Evolutionary conservation across 176 grass and related monocot genomes (phyloP), one percentile per base, ranked within the genome.

Genomic region (Triticum dicoccoides): DNA sequence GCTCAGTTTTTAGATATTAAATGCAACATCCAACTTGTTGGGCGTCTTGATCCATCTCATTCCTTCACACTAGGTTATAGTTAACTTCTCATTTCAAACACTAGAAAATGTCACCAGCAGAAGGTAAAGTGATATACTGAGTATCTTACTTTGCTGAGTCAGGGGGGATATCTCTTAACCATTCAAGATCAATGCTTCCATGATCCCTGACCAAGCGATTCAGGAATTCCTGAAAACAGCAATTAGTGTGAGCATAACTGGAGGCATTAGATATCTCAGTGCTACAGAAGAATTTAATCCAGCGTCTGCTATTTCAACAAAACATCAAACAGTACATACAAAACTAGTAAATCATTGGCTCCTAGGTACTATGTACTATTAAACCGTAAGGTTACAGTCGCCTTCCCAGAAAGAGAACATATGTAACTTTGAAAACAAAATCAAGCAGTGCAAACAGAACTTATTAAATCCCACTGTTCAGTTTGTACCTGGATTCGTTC

Each of bases 101-200:
- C 44, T 73, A 78, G 24, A 61, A 83, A 65, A 82, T 49, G 59
- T 42, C 62, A 73, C 45, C 24, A 77, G 76, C 39, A 85, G 56
- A 65, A 54, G 83, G 41, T 79, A 27, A 81, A 80, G 54, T 64
- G 72, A 79, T 56, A 15, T 85, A 69, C 54, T 88, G 35, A 75
- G 27, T 30, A 69, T 90, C 94, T 91, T 96, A 99, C 97, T 93
- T 99, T 73, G 90, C 92, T 89, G 90, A 85, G 44, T 91, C 89
- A 78, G 89, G 90, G 37, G 91, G 87, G 35, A 91, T 58, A 58
- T 94, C 80, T 83, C 94, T 91, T 82, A 99, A 68, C 97, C 97
- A 99, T 77, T 99, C 97, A 80, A 99, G 97, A 88, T 99, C 92
- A 82, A 99, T 91, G 80, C 92, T 94, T 66, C 94, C 97, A 81